Evolutionary conservation across 352 stramenopile species (phyloP).

Genomic region (Phytophthora rubi): DNA sequence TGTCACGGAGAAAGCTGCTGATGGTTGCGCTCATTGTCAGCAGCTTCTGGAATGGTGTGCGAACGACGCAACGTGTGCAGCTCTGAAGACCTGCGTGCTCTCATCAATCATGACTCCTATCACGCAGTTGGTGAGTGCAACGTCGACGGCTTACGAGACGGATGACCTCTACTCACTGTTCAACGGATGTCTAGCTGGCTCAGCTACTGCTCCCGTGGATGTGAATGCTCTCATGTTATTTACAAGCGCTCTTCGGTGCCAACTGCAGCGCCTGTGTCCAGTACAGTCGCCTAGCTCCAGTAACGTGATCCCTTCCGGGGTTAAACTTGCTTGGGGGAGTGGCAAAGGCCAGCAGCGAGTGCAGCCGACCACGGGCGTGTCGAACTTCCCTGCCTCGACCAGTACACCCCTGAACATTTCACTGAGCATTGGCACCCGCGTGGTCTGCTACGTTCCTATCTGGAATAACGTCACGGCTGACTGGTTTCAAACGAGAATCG

Average conservation of each 20-base stretch:
- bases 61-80: slow-evolving; percentile 44
- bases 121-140: slow-evolving; percentile 22
- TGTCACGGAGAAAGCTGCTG: slow-evolving; percentile 45
- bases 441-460: slow-evolving; percentile 54
- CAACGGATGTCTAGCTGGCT: slow-evolving; percentile 36
- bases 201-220: slow-evolving; percentile 13
- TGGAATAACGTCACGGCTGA: slow-evolving; percentile 28
- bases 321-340: slow-evolving; percentile 58
- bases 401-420: slow-evolving; percentile 41
- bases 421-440: slow-evolving; percentile 32
- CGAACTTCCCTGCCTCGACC: slow-evolving; percentile 15
- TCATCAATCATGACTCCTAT: slow-evolving; percentile 14
- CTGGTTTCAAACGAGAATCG: slow-evolving; percentile 41
- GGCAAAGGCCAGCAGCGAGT: slow-evolving; percentile 34
- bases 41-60: slow-evolving; percentile 58
- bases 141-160: slow-evolving; percentile 27
- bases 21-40: slow-evolving; percentile 60
- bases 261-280: slow-evolving; percentile 54
- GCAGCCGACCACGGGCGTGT: not conserved
- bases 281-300: slow-evolving; percentile 36
- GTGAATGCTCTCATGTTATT: slow-evolving; percentile 53
- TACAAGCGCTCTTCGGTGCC: slow-evolving; percentile 55
- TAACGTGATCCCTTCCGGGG: slow-evolving; percentile 30
- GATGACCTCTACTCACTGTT: slow-evolving; percentile 47
- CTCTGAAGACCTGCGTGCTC: slow-evolving; percentile 48